Evolutionary conservation across 805 yeast species (phyloP).

Genomic region (Cyberlindnera samutprakarnensis): DNA sequence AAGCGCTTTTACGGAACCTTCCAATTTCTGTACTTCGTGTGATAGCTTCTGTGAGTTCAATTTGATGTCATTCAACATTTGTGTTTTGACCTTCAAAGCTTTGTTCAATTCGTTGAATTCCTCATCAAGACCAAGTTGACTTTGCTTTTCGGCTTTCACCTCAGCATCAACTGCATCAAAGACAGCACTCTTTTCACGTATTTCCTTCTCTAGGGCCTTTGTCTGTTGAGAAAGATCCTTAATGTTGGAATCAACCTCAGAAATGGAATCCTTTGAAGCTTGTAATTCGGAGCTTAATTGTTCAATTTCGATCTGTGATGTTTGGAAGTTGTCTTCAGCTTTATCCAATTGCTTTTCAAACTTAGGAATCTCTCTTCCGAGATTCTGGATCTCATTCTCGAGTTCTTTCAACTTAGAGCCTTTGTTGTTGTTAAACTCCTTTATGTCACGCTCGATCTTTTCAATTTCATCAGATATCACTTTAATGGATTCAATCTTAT

Average conservation of each 20-base stretch:
- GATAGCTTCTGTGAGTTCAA: constrained; percentile 45
- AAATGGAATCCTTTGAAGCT: constrained; percentile 34
- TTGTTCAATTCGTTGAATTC: constrained; percentile 58
- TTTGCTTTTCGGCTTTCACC: constrained; percentile 36
- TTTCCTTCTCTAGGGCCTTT: constrained; percentile 18
- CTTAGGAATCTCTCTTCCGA: constrained; percentile 29
- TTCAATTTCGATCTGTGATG: constrained; percentile 61
- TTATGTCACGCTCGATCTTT: constrained; percentile 64
- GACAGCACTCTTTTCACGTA: constrained; percentile 21
- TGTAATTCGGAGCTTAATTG: constrained; percentile 54
- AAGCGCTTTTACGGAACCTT: constrained; percentile 29
- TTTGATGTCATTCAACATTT: constrained; percentile 35
- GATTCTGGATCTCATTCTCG: constrained; percentile 39
- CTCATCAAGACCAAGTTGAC: constrained; percentile 62
- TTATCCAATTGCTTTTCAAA: constrained; percentile 35
- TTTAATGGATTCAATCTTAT: constrained; percentile 26
- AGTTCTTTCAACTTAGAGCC: constrained; percentile 70
- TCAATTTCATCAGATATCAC: constrained; percentile 37
- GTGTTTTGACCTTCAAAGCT: constrained; percentile 35
- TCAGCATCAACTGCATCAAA: constrained; percentile 21
- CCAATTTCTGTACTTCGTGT: constrained; percentile 47
- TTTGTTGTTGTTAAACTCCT: constrained; percentile 73
- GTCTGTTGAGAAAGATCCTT: constrained; percentile 28
- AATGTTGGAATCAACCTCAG: constrained; percentile 27
- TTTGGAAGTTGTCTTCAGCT: constrained; percentile 49